Evolutionary conservation across 225 moss, liverwort and hornwort species (phyloP).

Genomic region (Neckera pumila): DNA sequence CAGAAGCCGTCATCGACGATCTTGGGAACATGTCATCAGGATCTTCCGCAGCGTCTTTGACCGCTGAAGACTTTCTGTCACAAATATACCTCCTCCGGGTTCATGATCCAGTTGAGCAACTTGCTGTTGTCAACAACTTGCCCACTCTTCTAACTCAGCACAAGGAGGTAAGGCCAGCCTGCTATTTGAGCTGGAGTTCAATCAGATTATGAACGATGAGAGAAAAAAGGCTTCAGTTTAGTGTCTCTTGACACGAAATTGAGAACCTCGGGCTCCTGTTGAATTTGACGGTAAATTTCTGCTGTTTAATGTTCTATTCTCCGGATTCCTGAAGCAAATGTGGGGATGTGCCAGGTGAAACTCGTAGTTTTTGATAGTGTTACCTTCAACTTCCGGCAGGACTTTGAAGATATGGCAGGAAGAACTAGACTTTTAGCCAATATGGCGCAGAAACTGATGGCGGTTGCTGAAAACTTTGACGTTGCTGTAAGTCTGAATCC

Average conservation of each 20-base stretch:
- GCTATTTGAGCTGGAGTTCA: background rate
- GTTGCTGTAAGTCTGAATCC: slow-evolving; percentile 61
- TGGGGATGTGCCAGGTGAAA: slow-evolving; percentile 55
- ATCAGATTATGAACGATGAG: background rate
- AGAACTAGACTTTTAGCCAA: slow-evolving; percentile 72
- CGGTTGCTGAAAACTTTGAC: slow-evolving; percentile 65
- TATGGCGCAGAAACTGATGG: slow-evolving; percentile 69
- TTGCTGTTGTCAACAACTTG: slow-evolving; percentile 79
- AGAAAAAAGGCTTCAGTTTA: background rate
- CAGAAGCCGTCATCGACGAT: slow-evolving; percentile 52
- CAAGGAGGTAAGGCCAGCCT: slow-evolving; percentile 38
- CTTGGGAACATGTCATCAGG: slow-evolving; percentile 27
- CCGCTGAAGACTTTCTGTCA: slow-evolving; percentile 50
- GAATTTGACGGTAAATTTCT: background rate
- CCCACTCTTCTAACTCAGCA: slow-evolving; percentile 46
- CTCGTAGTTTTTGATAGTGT: slow-evolving; percentile 90
- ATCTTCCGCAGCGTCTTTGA: slow-evolving; percentile 8
- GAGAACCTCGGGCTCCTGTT: background rate
- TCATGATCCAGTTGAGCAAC: slow-evolving; percentile 77
- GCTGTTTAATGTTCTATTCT: background rate
- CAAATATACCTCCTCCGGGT: slow-evolving; percentile 80
- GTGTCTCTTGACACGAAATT: background rate
- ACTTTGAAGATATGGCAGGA: slow-evolving; percentile 79
- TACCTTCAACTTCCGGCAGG: slow-evolving; percentile 93
- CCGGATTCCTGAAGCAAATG: background rate